Conservation (phyloP, 148 eudicot genomes). For the Silene uniflora region DNA sequence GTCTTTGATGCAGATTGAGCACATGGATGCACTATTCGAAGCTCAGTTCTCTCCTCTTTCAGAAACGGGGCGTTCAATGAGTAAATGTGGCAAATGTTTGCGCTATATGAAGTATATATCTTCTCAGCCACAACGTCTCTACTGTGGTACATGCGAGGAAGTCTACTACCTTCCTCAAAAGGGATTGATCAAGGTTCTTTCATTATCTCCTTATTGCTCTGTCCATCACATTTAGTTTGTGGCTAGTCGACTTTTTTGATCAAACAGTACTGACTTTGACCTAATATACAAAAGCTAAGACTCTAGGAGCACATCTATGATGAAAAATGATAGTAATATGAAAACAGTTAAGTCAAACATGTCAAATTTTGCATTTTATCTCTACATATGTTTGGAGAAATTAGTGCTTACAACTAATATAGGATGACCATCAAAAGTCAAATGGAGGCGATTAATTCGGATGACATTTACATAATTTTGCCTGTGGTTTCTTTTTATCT, state of each 20-base stretch:
- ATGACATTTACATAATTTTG: too few relatives aligned
- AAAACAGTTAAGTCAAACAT: neutral
- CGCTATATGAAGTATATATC: slow-evolving; percentile 88
- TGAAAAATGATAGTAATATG: neutral
- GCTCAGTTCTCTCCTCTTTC: slow-evolving; percentile 96
- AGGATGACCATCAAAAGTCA: too few relatives aligned
- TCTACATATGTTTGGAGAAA: too few relatives aligned
- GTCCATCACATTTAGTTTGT: neutral
- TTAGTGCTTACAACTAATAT: too few relatives aligned
- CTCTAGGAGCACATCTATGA: neutral
- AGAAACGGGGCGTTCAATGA: slow-evolving; percentile 73
- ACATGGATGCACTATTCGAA: slow-evolving; percentile 94
- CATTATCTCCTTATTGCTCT: neutral
- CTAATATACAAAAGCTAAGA: neutral
- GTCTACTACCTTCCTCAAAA: slow-evolving; percentile 90
- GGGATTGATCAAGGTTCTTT: slow-evolving; percentile 72
- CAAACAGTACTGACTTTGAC: neutral
- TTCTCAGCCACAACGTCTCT: slow-evolving; percentile 72
- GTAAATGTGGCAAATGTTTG: slow-evolving; percentile 92
- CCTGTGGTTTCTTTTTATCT: neutral
- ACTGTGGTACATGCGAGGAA: slow-evolving; percentile 84
- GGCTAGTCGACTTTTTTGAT: neutral
- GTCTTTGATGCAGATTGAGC: slow-evolving; percentile 65
- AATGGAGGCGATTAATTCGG: too few relatives aligned
- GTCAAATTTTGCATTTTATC: neutral